Evolutionary conservation across 768 basidiomycete genomes (phyloP).

Genomic region (Calvatia gigantea): DNA sequence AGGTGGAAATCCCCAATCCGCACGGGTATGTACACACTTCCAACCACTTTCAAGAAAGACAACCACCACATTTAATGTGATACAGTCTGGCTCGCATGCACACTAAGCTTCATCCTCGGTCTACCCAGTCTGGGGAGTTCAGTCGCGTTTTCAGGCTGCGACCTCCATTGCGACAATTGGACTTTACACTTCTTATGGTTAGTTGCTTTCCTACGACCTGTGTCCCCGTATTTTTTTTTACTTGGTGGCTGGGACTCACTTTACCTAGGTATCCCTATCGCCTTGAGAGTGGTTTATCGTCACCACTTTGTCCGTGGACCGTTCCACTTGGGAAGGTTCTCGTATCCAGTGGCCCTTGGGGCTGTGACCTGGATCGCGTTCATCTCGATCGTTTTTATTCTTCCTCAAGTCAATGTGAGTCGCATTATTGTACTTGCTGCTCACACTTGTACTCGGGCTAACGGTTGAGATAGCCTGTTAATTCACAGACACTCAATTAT

Average conservation of each 20-base stretch:
- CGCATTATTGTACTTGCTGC: neutral
- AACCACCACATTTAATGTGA: neutral
- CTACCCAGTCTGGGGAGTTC: conserved; percentile 70
- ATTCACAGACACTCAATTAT: conserved; percentile 72
- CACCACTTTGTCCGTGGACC: conserved; percentile 62
- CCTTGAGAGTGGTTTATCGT: conserved; percentile 59
- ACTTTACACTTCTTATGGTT: conserved; percentile 72
- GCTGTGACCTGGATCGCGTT: conserved; percentile 70
- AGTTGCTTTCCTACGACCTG: no score
- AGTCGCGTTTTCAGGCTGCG: conserved; percentile 63
- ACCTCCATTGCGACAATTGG: conserved; percentile 72
- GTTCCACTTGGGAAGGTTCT: conserved; percentile 66
- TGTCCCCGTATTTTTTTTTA: neutral
- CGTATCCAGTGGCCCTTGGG: conserved; percentile 51
- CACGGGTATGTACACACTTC: conserved; percentile 41
- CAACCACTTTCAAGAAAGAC: neutral
- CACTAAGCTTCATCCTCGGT: conserved; percentile 70
- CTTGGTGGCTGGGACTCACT: neutral
- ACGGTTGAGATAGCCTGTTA: conserved; percentile 46
- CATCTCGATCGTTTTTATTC: conserved; percentile 71
- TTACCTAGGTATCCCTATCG: conserved; percentile 59
- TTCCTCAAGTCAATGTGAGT: conserved; percentile 61
- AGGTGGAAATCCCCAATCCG: conserved; percentile 63
- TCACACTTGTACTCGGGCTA: neutral
- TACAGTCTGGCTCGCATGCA: conserved; percentile 78